These are phyloP conservation scores for Alternaria sp. DNA, from an alignment of 2,329 filamentous ascomycete species.

Conservation along the genomic window DNA sequence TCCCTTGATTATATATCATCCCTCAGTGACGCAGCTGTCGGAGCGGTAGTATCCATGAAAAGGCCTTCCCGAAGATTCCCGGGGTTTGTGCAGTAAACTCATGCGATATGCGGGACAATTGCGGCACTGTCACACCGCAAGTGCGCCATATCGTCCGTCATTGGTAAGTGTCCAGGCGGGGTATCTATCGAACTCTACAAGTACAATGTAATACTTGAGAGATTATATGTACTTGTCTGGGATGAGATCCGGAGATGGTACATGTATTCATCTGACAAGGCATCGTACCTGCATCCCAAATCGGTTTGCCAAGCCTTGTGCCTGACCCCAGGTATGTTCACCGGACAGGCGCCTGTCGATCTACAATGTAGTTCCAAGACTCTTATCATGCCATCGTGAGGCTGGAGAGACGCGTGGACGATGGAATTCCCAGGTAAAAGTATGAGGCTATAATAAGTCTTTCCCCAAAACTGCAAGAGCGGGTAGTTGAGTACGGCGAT, in stretches of 20 bases:
- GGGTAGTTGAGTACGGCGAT: not conserved
- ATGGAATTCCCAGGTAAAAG: not conserved
- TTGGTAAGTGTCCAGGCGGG: not conserved
- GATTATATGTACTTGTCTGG: not conserved
- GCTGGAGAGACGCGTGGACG: not conserved
- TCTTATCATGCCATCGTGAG: not conserved
- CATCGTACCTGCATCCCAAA: not conserved
- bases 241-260: rapidly evolving
- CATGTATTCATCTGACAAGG: not conserved
- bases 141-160: not conserved
- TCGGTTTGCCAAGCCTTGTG: not conserved
- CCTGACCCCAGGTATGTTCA: not conserved
- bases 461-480: not conserved
- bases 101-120: not conserved
- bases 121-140: not conserved
- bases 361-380: not conserved
- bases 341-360: not conserved
- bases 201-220: not conserved
- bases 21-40: not conserved
- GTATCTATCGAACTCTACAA: not conserved
- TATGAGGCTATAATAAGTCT: not conserved
- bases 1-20: not conserved
- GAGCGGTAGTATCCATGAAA: too few relatives aligned
- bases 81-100: not conserved
- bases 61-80: not conserved